Evolutionary conservation across 805 yeast genomes (phyloP).

Genomic region (Clavispora asparagi): DNA sequence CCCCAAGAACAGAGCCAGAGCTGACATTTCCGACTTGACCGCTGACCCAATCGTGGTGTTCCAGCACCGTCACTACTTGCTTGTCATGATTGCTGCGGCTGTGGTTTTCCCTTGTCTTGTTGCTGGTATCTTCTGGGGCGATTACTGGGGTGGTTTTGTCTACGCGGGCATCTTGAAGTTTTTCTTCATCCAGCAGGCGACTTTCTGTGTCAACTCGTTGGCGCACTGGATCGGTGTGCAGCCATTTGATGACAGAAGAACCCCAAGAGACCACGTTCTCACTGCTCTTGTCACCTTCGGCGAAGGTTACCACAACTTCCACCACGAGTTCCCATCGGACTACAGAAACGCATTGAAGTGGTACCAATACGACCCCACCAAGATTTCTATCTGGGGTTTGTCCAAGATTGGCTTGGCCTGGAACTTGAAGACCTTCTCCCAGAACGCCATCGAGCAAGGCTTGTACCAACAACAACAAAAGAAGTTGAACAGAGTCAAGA

Average conservation of each 20-base stretch:
- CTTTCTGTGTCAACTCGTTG: slow-evolving; percentile 80
- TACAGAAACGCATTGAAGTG: slow-evolving; percentile 83
- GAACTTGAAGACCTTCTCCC: slow-evolving; percentile 71
- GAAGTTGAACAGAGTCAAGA: slow-evolving; percentile 61
- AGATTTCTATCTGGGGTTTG: slow-evolving; percentile 50
- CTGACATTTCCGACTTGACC: slow-evolving; percentile 73
- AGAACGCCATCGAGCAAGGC: slow-evolving; percentile 79
- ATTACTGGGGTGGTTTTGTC: slow-evolving; percentile 63
- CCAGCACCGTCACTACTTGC: slow-evolving; percentile 75
- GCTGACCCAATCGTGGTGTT: slow-evolving; percentile 74
- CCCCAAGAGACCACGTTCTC: slow-evolving; percentile 77
- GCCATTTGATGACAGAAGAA: slow-evolving; percentile 83
- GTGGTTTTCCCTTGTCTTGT: slow-evolving; percentile 56
- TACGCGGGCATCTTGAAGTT: slow-evolving; percentile 73
- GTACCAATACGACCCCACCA: slow-evolving; percentile 87
- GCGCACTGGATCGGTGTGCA: slow-evolving; percentile 86
- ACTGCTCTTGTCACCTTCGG: slow-evolving; percentile 83
- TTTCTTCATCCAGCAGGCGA: slow-evolving; percentile 73
- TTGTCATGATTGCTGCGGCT: slow-evolving; percentile 55
- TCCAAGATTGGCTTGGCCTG: slow-evolving; percentile 67
- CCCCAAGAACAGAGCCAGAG: slow-evolving; percentile 77
- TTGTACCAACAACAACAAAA: slow-evolving; percentile 78
- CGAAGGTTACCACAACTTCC: slow-evolving; percentile 88
- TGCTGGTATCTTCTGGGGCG: slow-evolving; percentile 26
- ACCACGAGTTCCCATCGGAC: slow-evolving; percentile 86